A percentile compares a stretch with the other conserved stretches of the same genome.
Evolutionary conservation across 2,329 filamentous ascomycete genomes (phyloP).

Genomic region (Diaporthe nobilis): DNA sequence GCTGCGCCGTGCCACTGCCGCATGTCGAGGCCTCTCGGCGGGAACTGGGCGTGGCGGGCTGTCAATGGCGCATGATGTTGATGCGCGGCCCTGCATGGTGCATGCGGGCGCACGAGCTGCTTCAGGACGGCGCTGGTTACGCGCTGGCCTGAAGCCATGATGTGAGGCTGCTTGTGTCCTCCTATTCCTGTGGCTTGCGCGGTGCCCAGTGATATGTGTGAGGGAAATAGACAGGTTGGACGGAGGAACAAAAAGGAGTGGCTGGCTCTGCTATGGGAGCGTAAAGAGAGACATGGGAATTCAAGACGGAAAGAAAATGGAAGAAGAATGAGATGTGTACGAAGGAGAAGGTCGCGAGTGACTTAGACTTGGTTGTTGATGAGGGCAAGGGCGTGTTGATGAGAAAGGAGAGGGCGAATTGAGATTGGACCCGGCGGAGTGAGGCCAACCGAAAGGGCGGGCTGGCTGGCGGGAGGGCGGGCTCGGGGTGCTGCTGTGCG

Average conservation of each 20-base stretch:
- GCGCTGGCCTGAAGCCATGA: constrained; percentile 34
- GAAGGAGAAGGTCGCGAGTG: neutral
- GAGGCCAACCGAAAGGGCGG: constrained; percentile 29
- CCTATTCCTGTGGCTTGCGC: neutral
- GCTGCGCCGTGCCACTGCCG: constrained; percentile 24
- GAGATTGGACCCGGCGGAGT: constrained; percentile 19
- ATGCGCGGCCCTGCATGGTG: constrained; percentile 16
- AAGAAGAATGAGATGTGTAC: neutral
- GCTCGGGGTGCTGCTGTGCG: constrained; percentile 3
- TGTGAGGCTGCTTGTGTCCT: neutral
- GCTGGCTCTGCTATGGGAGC: constrained; percentile 9
- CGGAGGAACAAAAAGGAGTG: neutral
- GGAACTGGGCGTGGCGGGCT: neutral
- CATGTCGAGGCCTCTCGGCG: neutral
- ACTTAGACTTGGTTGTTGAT: neutral
- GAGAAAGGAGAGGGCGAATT: constrained; percentile 20
- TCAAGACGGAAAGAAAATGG: neutral
- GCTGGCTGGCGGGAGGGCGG: neutral
- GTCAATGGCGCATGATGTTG: neutral
- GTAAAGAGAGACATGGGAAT: neutral
- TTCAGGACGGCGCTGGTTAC: constrained; percentile 23
- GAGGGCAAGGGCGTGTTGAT: constrained; percentile 14
- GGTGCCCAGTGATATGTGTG: neutral
- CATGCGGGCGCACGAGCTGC: constrained; percentile 22
- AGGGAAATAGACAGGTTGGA: neutral